Conservation (phyloP, 2,329 filamentous ascomycete species). For the Alternaria brassicae region DNA sequence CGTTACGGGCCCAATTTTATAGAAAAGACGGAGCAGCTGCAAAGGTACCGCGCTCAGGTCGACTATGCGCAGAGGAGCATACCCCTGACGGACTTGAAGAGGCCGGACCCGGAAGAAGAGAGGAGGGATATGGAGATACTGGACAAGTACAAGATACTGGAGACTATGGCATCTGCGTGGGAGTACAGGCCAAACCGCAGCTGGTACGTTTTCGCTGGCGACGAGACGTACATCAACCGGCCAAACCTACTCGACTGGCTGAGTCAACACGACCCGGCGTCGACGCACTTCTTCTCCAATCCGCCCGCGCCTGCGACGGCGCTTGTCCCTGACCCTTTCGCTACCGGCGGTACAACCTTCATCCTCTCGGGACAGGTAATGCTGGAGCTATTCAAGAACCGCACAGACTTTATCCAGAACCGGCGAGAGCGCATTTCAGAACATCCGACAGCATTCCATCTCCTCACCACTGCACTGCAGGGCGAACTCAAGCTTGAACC, state of each 20-base stretch:
- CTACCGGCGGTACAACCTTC: conserved; percentile 62
- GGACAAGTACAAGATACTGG: conserved; percentile 52
- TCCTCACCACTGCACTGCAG: conserved; percentile 57
- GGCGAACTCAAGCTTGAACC: conserved; percentile 56
- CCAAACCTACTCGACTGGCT: conserved; percentile 63
- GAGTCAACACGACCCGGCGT: conserved; percentile 55
- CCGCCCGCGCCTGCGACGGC: conserved; percentile 22
- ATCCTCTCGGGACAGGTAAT: conserved; percentile 60
- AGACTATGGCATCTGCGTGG: conserved; percentile 46
- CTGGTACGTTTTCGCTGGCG: conserved; percentile 67
- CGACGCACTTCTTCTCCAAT: conserved; percentile 62
- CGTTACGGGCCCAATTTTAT: conserved; percentile 40
- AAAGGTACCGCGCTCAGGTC: conserved; percentile 47
- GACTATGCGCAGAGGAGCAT: conserved; percentile 40
- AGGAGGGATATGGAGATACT: conserved; percentile 28
- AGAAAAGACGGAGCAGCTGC: conserved; percentile 42
- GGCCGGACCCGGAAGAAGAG: conserved; percentile 28
- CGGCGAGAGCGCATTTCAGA: conserved; percentile 56
- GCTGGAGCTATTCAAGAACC: conserved; percentile 51
- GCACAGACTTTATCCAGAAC: conserved; percentile 50
- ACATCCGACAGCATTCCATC: conserved; percentile 60
- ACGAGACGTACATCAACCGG: conserved; percentile 65
- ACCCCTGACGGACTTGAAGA: conserved; percentile 31
- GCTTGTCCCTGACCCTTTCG: conserved; percentile 54
- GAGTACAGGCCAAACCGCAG: conserved; percentile 55